These are phyloP conservation scores for Crucihimalaya himalaica DNA, from an alignment of 345 rosid species.

Conservation along the genomic window DNA sequence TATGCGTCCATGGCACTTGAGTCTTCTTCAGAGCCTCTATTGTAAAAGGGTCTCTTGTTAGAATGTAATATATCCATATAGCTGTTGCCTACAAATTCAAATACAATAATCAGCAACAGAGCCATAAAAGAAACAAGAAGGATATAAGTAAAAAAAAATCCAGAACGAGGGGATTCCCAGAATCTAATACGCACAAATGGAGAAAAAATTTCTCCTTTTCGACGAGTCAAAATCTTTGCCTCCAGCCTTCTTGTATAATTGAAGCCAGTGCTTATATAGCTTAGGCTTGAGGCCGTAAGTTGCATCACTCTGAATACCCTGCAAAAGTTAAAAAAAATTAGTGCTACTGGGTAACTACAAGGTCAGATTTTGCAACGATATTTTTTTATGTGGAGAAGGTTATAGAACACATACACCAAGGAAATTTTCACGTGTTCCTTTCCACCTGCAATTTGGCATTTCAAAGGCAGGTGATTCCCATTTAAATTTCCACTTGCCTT, in stretches of 20 bases:
- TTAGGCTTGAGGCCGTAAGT: constrained; percentile 63
- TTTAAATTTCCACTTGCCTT: constrained; percentile 62
- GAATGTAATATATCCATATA: constrained; percentile 80
- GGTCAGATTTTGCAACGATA: neutral
- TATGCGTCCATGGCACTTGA: constrained; percentile 72
- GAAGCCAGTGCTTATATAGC: constrained; percentile 79
- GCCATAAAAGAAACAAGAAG: constrained; percentile 21
- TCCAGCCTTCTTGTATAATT: constrained; percentile 56
- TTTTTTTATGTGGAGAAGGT: neutral
- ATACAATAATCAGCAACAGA: constrained; percentile 25
- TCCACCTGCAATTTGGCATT: constrained; percentile 73
- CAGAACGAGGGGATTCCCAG: neutral
- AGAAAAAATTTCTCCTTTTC: constrained; percentile 65
- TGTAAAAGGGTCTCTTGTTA: constrained; percentile 87
- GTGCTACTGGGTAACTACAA: neutral
- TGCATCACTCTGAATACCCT: constrained; percentile 51
- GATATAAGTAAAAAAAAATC: constrained; percentile 2
- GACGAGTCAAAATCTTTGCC: constrained; percentile 70
- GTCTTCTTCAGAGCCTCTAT: constrained; percentile 77
- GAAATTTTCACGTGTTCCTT: constrained; percentile 66
- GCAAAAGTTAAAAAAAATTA: constrained; percentile 29
- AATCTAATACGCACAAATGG: constrained; percentile 68
- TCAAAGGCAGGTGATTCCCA: constrained; percentile 75
- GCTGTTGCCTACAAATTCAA: constrained; percentile 58
- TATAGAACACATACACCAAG: constrained; percentile 53